These are phyloP conservation scores for Barbarea vulgaris DNA, from an alignment of 345 rosid genomes.

Conservation along the genomic window DNA sequence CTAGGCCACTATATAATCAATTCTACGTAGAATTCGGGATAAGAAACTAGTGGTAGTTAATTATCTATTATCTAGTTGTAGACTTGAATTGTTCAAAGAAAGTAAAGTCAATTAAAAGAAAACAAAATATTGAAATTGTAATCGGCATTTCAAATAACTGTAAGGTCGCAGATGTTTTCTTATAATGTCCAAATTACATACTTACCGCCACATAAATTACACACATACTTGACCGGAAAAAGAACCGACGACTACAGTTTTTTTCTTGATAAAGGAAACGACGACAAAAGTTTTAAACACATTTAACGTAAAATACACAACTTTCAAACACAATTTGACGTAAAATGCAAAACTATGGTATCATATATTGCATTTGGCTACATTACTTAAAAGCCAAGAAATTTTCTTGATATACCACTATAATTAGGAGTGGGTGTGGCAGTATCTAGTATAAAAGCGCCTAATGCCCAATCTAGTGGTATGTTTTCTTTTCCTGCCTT, in stretches of 20 bases:
- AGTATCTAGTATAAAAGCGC: conserved; percentile 75
- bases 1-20: background rate
- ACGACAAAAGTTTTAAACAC: background rate
- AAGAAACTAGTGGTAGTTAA: background rate
- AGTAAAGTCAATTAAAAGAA: background rate
- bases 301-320: background rate
- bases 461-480: conserved; percentile 84
- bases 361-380: background rate
- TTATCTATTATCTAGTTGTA: background rate
- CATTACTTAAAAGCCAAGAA: conserved; percentile 2
- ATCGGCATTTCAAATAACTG: conserved; percentile 13
- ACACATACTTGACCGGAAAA: background rate
- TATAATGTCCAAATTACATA: background rate
- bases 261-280: too few species aligned
- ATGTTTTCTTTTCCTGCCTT: conserved; percentile 49
- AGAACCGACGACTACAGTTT: background rate
- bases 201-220: background rate
- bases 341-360: background rate
- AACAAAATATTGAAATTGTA: background rate
- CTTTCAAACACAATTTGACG: background rate
- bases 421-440: conserved; percentile 13
- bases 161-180: conserved; percentile 6
- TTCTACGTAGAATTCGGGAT: background rate
- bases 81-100: conserved; percentile 13
- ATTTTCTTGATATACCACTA: conserved; percentile 4